Base-by-base conservation (phyloP, 164 flowering plant genomes). In the Stephania yunnanensis region DNA sequence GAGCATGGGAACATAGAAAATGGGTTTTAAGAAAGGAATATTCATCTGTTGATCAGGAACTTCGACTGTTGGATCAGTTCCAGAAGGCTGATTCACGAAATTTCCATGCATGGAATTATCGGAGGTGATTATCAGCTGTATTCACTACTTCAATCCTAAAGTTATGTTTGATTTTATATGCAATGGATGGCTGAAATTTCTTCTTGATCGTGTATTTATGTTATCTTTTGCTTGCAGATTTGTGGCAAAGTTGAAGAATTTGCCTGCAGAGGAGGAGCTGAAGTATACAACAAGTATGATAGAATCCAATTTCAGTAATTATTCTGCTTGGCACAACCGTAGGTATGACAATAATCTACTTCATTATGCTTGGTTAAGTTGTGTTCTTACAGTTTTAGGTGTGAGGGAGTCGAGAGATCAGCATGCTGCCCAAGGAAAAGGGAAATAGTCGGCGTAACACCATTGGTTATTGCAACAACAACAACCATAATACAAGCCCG, bases 241-340 rank as follows among this genome's bases (percentile, higher is more conserved):
- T 85, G 87, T 92, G 48, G 86, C 96, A 0, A 88, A 75, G 17
- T 73, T 91, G 84, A 87, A 86, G 87, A 88, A 87, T 78, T 85
- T 86, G 36, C 78, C 97, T 1, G 89, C 83, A 10, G 85, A 87
- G 80, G 92, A 89, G 78, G 99, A 95, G 72, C 72, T 95, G 52
- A 73, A 90, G 67, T 87, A 89, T 78, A 93, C 97, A 1, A 86
- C 87, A 4, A 84, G 87, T 73, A 86, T 92, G 88, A 92, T 95
- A 36, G 71, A 85, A 12, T 78, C 61, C n/a, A 93, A 88, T 79
- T 89, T 95, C 74, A 95, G 99, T 82, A 95, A 93, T 73, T 95
- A 95, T 81, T 95, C 99, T 48, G 97, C 99, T 2, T 93, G 99
- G 98, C 99, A 93, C 71, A 90, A 93, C 78, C 91, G 97, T 22